Conservation (phyloP, 805 yeast genomes). For the Candida caryicola region DNA sequence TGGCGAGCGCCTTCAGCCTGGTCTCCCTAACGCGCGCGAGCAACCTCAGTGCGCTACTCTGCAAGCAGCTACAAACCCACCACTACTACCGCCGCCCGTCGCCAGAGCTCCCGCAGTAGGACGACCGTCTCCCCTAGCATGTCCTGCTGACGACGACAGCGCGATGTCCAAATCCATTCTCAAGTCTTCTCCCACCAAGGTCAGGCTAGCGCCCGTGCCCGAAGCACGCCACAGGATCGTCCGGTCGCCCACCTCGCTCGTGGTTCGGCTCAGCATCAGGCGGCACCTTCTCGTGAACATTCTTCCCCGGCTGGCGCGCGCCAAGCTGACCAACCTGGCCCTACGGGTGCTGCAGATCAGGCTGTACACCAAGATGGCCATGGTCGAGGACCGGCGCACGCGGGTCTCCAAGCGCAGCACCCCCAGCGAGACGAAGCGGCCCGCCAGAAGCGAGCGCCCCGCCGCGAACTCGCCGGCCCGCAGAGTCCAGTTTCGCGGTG, state of each 20-base stretch:
- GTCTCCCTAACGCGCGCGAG: no score
- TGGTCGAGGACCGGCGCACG: conserved; percentile 27
- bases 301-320: neutral
- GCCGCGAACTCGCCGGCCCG: no score
- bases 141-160: no score
- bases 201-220: neutral
- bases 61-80: no score
- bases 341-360: conserved; percentile 17
- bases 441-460: no score
- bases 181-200: conserved; percentile 1
- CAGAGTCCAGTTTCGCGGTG: no score
- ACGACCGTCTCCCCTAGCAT: no score
- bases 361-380: conserved; percentile 21
- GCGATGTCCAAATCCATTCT: conserved; percentile 2
- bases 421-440: no score
- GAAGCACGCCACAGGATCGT: neutral
- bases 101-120: no score
- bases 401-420: conserved; percentile 17
- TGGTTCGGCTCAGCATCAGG: conserved; percentile 1
- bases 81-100: no score
- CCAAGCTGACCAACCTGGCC: neutral
- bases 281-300: conserved; percentile 12
- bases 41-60: no score
- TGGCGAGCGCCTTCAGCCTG: no score
- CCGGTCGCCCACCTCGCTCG: neutral